phyloP scores from a whole-genome alignment of 352 stramenopile species.

The Globisporangium alternatum region DNA sequence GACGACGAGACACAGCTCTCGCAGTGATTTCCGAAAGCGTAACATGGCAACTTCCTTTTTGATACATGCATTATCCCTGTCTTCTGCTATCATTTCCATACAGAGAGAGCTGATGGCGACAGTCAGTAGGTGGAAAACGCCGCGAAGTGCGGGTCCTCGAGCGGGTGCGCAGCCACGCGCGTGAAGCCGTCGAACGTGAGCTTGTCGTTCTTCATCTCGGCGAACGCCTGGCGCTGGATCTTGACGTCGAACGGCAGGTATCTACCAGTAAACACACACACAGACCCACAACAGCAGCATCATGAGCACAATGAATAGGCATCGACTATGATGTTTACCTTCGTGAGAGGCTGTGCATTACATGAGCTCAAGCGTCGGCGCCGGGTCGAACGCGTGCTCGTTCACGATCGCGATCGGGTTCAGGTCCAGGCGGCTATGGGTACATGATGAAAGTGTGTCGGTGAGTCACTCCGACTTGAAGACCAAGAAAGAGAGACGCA shows the following conservation, averaged over 20 bases:
- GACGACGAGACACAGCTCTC: slow-evolving; percentile 40
- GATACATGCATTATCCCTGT: background rate
- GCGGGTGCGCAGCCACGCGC: slow-evolving; percentile 38
- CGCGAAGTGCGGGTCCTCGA: slow-evolving; percentile 67
- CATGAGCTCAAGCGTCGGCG: slow-evolving; percentile 64
- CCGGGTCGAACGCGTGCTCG: slow-evolving; percentile 61
- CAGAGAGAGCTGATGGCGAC: too few species aligned
- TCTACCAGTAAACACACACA: slow-evolving; percentile 15
- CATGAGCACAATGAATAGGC: too few species aligned
- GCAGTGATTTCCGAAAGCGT: slow-evolving; percentile 1
- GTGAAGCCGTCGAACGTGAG: slow-evolving; percentile 59
- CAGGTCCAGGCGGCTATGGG: slow-evolving; percentile 58
- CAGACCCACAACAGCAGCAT: slow-evolving; percentile 1
- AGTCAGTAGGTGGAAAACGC: slow-evolving; percentile 43
- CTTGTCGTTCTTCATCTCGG: slow-evolving; percentile 75
- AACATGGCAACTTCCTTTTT: background rate
- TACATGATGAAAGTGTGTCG: background rate
- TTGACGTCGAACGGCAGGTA: slow-evolving; percentile 74
- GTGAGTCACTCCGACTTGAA: too few species aligned
- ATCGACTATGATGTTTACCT: too few species aligned
- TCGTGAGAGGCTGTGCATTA: slow-evolving; percentile 14
- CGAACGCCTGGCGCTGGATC: slow-evolving; percentile 72
- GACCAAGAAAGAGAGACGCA: slow-evolving; percentile 3
- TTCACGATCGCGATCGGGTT: slow-evolving; percentile 73
- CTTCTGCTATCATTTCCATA: too few species aligned